Conservation (phyloP, 2,329 filamentous ascomycete species). For the Teratosphaeria zuluensis region DNA sequence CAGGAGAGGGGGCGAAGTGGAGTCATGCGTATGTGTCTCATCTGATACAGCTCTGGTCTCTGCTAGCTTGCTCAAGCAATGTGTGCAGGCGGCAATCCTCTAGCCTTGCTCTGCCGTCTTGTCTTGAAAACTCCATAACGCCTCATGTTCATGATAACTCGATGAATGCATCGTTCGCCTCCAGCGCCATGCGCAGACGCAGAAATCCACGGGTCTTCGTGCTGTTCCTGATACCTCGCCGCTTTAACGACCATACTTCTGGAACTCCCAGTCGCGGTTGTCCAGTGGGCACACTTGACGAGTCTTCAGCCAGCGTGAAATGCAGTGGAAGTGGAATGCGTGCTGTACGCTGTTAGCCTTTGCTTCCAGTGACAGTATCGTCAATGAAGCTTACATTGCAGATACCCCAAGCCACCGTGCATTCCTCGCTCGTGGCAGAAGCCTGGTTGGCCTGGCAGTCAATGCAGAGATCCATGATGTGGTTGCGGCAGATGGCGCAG, state of each 20-base stretch:
- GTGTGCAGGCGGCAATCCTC: neutral
- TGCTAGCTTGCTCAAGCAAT: neutral
- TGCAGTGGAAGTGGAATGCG: slow-evolving; percentile 99
- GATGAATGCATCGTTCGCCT: neutral
- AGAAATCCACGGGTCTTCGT: neutral
- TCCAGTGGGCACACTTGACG: slow-evolving; percentile 94
- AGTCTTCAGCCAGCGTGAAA: slow-evolving; percentile 98
- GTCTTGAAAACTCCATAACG: neutral
- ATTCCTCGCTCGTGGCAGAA: slow-evolving; percentile 93
- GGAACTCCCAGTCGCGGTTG: slow-evolving; percentile 99
- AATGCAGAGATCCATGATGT: slow-evolving; percentile 99
- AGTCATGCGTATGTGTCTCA: neutral
- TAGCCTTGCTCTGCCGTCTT: neutral
- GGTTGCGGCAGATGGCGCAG: slow-evolving; percentile 97
- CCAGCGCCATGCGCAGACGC: neutral
- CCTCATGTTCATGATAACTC: neutral
- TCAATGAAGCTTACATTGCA: slow-evolving; percentile 69
- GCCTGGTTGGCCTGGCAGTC: slow-evolving; percentile 99
- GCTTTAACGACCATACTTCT: slow-evolving; percentile 76
- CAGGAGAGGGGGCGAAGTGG: too few relatives aligned
- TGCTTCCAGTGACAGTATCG: neutral
- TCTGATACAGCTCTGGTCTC: neutral
- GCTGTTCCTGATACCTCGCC: neutral
- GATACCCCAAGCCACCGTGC: slow-evolving; percentile 97
- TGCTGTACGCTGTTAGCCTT: slow-evolving; percentile 50